Conservation (phyloP, 1,284 basidiomycete species). For the Leccinum subrobustum region DNA sequence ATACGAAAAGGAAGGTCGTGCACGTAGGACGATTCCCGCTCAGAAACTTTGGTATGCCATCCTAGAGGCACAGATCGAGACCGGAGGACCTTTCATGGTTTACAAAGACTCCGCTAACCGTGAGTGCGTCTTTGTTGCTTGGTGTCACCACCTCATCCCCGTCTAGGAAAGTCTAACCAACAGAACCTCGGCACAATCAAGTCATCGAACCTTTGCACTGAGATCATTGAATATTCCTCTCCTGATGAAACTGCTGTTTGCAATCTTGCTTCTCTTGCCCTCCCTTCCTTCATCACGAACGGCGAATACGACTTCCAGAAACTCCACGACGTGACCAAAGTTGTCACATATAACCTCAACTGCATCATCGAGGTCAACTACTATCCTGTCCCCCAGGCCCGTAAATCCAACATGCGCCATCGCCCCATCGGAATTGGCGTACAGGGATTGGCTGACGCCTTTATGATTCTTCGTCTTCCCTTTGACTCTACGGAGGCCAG, state of each 20-base stretch:
- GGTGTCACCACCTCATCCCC: conserved; percentile 3
- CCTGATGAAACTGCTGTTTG: conserved; percentile 99
- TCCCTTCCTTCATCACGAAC: conserved; percentile 83
- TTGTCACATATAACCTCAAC: conserved; percentile 92
- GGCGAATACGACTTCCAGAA: conserved; percentile 90
- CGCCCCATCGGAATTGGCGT: conserved; percentile 98
- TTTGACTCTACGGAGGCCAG: conserved; percentile 92
- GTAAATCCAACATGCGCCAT: conserved; percentile 94
- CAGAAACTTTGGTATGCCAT: conserved; percentile 99
- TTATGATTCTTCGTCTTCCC: conserved; percentile 96
- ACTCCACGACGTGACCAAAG: conserved; percentile 93
- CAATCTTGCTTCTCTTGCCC: conserved; percentile 96
- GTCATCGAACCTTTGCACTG: conserved; percentile 98
- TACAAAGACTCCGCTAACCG: conserved; percentile 93
- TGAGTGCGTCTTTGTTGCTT: conserved; percentile 36
- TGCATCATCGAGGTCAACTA: conserved; percentile 92
- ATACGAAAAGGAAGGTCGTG: conserved; percentile 92
- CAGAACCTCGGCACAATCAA: conserved; percentile 99
- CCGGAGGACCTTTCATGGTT: conserved; percentile 96
- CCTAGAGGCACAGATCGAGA: conserved; percentile 97
- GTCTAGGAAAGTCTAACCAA: conserved; percentile 91
- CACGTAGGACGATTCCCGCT: conserved; percentile 85
- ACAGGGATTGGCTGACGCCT: conserved; percentile 97
- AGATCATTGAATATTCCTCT: conserved; percentile 98
- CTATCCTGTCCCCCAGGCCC: conserved; percentile 92